These are phyloP conservation scores for Mucor racemosus DNA, from an alignment of 371 early-diverging fungal species.

Conservation along the genomic window DNA sequence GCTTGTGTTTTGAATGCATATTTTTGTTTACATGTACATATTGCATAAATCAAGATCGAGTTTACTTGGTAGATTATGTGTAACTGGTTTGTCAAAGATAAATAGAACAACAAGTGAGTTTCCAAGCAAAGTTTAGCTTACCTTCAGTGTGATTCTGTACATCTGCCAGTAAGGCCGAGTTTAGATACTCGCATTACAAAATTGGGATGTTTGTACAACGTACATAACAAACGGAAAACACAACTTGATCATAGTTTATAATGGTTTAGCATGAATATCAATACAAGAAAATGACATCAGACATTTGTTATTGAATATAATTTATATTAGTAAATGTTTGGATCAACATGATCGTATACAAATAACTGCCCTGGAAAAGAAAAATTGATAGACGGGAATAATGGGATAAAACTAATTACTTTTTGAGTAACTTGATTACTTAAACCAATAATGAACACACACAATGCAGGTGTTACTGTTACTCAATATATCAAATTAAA, in stretches of 20 bases:
- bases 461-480: conserved; percentile 1
- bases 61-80: not conserved
- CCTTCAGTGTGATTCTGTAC: not conserved
- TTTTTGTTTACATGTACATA: no score
- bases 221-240: not conserved
- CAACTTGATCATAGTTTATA: not conserved
- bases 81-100: not conserved
- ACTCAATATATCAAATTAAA: not conserved
- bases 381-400: not conserved
- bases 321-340: not conserved
- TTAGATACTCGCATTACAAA: not conserved
- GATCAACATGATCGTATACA: not conserved
- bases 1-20: no score
- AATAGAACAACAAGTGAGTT: not conserved
- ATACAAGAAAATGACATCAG: not conserved
- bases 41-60: no score
- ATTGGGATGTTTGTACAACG: not conserved
- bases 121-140: not conserved
- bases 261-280: not conserved
- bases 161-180: not conserved
- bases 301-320: not conserved
- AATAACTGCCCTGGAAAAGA: not conserved
- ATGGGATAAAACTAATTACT: not conserved
- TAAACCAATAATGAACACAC: not conserved
- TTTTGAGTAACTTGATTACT: not conserved